A percentile compares a stretch with the other conserved stretches of the same genome.
Conservation (phyloP, 2,329 filamentous ascomycete species). For the Taxawa tesnikishii region DNA sequence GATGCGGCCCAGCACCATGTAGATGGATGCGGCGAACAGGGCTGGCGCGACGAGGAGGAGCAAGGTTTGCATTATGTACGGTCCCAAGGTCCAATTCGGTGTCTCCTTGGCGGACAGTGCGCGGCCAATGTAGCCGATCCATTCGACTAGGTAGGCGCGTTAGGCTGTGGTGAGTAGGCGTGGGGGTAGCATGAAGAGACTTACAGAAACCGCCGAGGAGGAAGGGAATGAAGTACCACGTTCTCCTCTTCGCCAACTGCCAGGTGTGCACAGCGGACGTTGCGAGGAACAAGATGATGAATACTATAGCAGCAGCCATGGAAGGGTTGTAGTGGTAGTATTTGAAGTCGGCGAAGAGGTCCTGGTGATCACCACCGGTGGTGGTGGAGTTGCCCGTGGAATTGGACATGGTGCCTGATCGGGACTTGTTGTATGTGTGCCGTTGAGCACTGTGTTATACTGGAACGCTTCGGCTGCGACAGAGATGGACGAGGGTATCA, state of each 20-base stretch:
- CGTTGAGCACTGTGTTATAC: too few relatives aligned
- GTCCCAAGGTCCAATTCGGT: constrained; percentile 28
- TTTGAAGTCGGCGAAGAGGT: too few relatives aligned
- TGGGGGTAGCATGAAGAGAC: constrained; percentile 18
- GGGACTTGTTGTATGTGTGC: too few relatives aligned
- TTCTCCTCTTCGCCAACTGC: constrained; percentile 28
- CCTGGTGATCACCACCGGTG: too few relatives aligned
- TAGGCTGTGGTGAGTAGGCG: background rate
- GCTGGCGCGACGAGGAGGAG: constrained; percentile 37
- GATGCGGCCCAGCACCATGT: constrained; percentile 36
- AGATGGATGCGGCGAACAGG: constrained; percentile 38
- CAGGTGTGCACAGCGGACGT: constrained; percentile 29
- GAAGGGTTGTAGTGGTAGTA: constrained; percentile 15
- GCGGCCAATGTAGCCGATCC: constrained; percentile 40
- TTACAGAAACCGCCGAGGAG: constrained; percentile 34
- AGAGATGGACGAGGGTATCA: too few relatives aligned
- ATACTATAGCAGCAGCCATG: constrained; percentile 22
- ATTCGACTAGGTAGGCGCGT: too few relatives aligned
- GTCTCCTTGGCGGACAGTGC: constrained; percentile 28
- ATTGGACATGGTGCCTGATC: too few relatives aligned
- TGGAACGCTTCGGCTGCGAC: too few relatives aligned
- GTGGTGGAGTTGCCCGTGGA: too few relatives aligned
- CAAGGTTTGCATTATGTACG: constrained; percentile 31
- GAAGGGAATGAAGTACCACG: constrained; percentile 38
- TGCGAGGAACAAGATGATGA: constrained; percentile 32